A percentile compares a stretch with the other conserved stretches of the same genome.
These are phyloP conservation scores for Myrica gale DNA, from an alignment of 306 rosid genomes.

Conservation along the genomic window DNA sequence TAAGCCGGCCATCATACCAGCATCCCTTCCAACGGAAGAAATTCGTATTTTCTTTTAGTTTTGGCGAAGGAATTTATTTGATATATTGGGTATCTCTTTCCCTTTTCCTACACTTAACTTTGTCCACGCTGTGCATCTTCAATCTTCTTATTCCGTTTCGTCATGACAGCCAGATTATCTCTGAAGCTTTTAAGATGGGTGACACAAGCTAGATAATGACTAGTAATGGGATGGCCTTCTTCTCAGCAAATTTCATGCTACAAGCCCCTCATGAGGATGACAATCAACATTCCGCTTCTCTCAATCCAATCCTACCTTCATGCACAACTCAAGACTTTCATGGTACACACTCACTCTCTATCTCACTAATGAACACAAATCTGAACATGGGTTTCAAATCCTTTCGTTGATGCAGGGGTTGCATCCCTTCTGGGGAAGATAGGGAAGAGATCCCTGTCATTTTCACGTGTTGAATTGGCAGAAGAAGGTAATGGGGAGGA, in stretches of 20 bases:
- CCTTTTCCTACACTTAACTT: constrained; percentile 23
- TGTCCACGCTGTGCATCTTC: constrained; percentile 28
- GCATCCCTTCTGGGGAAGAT: constrained; percentile 41
- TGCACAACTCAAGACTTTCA: constrained; percentile 84
- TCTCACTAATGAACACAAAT: background rate
- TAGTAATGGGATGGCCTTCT: constrained; percentile 86
- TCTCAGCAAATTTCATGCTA: constrained; percentile 86
- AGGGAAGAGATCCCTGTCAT: constrained; percentile 88
- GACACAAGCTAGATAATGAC: constrained; percentile 32
- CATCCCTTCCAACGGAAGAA: constrained; percentile 41
- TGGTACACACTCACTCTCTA: constrained; percentile 45
- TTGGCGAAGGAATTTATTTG: constrained; percentile 26
- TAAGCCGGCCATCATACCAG: constrained; percentile 36
- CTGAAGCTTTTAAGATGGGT: constrained; percentile 33
- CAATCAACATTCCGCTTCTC: constrained; percentile 64
- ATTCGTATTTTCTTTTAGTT: constrained; percentile 22
- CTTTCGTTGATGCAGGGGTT: constrained; percentile 50
- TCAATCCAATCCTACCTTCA: constrained; percentile 71
- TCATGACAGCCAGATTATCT: constrained; percentile 31
- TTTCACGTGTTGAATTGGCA: constrained; percentile 71
- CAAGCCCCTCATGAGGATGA: constrained; percentile 75
- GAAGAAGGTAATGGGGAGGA: constrained; percentile 80
- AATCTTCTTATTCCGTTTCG: constrained; percentile 26
- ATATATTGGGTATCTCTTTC: constrained; percentile 25
- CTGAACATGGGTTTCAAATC: background rate